Evolutionary conservation across 2,329 filamentous ascomycete genomes (phyloP), one percentile per base, ranked within the genome.

Genomic region (Colletotrichum acutatum): DNA sequence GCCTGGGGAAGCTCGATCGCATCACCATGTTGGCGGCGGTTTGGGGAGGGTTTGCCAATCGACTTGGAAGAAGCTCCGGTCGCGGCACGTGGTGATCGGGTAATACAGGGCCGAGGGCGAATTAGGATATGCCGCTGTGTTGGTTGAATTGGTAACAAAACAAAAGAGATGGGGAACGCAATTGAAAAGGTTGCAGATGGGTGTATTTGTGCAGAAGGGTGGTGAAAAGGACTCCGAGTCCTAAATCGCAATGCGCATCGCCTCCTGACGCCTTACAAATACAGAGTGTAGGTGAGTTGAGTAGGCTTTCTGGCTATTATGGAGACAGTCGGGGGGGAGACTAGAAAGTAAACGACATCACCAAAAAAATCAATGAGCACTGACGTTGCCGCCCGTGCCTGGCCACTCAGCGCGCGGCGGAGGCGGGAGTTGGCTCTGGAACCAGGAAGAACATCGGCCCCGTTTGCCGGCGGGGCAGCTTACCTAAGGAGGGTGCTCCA

Each of bases 1-100:
- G 82, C 74, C 83, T 82, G 24, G 83, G 81, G 67, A 83, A 78
- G 77, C 82, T 82, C 67, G 83, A 82, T 72, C 83, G 81, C 58
- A 83, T 82, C 70, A 85, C 84, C 83, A 85, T 85, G 78, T 73
- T 77, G 68, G 42, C 52, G 52, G 42, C 60, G 22, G 26, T 42
- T 22, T 37, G 42, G 19, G 42, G 42, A 49, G 42, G 37, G 34
- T 28, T 62, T 56, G 49, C 49, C 28, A 59, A 56, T 57, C 32
- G 63, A 42, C 63, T 46, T 42, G 42, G 49, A 53, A 37, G 60
- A 65, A 56, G 58, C 62, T 68, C 62, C 59, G 64, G 46, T 64
- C 58, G 26, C 59, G 42, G 58, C 69, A 68, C 58, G 68, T 68
- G 59, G 70, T 37, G 26, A 34, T 64, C 69, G 61, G 49, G 52